Evolutionary conservation across 371 early-diverging fungal species (phyloP), one percentile per base, ranked within the genome.

Genomic region (Blyttiomyces sp.): DNA sequence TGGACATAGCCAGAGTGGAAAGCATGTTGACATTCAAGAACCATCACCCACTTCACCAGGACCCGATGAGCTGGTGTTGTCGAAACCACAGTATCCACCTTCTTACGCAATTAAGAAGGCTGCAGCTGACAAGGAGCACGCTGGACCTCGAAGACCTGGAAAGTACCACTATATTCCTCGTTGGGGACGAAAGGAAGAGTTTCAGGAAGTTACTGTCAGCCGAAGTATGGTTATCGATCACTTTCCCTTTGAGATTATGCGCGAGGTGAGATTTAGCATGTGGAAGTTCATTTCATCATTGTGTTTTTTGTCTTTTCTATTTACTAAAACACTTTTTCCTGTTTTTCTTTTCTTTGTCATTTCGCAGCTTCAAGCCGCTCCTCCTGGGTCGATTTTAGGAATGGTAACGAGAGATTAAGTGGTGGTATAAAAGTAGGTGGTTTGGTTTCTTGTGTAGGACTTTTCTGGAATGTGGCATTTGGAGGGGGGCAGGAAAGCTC

Each of bases 91-190:
- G 30, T 65, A 65, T 52, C 66, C 66, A 3, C 60, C 66, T 16
- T 59, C 59, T 3, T 55, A 46, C 26, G 48, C 57, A 9, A 39
- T 46, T 17, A 57, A 46, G 34, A 57, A 57, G 34, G 24, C 36
- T 6, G 42, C 26, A 27, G 44, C 48, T 26, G 45, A 23, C 21
- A 44, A 54, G 43, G 58, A 32, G 2, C 16, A 51, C 13, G 44
- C 26, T 16, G 49, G 26, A 45, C 34, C 51, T 7, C 51, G 51
- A 3, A 21, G 44, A 23, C 54, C 30, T 19, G 61, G 61, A 48
- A 72, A 72, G 53, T 72, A 72, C 54, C 65, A 66, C 31, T 73
- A 73, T 48, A 46, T 57, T 27, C 73, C 73, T 7, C 49, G 70
- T 7, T 73, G 73, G 73, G 68, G 67, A 11, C 35, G 43, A 36